Evolutionary conservation across 495 filamentous ascomycete genomes (phyloP).

Genomic region (Penicillium salamii): DNA sequence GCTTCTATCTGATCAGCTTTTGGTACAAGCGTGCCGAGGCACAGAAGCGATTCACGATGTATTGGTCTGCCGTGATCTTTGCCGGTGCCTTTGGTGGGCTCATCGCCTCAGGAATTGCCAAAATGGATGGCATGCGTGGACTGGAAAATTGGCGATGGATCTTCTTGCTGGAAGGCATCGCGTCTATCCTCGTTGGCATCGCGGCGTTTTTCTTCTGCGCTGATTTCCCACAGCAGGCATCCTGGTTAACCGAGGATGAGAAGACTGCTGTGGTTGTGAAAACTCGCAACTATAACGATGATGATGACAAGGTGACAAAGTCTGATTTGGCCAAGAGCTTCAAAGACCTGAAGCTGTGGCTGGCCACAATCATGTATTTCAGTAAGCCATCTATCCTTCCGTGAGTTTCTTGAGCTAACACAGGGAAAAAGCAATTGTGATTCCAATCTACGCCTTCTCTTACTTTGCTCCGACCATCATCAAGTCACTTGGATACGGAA

Average conservation of each 20-base stretch:
- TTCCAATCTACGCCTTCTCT: conserved; percentile 34
- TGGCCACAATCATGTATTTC: too few relatives aligned
- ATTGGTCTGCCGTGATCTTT: conserved; percentile 84
- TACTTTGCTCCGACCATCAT: conserved; percentile 54
- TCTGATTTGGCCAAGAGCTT: too few relatives aligned
- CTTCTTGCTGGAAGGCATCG: conserved; percentile 67
- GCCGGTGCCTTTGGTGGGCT: conserved; percentile 77
- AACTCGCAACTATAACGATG: too few relatives aligned
- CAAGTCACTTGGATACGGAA: conserved; percentile 42
- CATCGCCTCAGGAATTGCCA: conserved; percentile 42
- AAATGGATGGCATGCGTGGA: conserved; percentile 69
- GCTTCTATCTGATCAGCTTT: conserved; percentile 83
- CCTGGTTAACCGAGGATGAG: too few relatives aligned
- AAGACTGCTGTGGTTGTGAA: too few relatives aligned
- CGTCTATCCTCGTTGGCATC: conserved; percentile 70
- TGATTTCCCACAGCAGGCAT: background rate
- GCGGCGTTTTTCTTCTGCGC: conserved; percentile 63
- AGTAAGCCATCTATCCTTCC: too few relatives aligned
- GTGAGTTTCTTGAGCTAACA: too few relatives aligned
- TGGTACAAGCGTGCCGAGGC: conserved; percentile 83
- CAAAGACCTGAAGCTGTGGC: too few relatives aligned
- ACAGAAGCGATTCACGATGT: conserved; percentile 74
- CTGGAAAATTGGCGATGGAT: conserved; percentile 81
- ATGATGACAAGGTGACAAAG: too few relatives aligned
- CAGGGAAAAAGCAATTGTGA: background rate